Evolutionary conservation across 345 rosid genomes (phyloP).

Genomic region (Eucalyptus curtisii): DNA sequence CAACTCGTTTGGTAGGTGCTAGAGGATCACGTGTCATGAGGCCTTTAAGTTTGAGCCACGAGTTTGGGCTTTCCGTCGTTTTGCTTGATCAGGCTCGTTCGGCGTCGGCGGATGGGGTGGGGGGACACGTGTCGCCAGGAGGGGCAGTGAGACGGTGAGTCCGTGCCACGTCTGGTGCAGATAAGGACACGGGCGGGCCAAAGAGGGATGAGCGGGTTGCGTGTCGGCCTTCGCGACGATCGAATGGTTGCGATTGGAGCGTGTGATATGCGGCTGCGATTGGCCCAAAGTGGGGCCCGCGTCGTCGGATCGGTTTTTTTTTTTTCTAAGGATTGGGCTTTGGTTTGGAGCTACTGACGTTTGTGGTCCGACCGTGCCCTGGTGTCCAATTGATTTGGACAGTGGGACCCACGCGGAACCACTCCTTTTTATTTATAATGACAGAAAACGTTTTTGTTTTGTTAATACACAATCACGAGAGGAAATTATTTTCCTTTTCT

Average conservation of each 20-base stretch:
- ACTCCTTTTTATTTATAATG: neutral
- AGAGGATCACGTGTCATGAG: neutral
- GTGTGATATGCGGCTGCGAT: neutral
- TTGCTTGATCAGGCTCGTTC: neutral
- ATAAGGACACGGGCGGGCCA: neutral
- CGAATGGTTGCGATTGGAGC: neutral
- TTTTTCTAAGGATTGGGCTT: neutral
- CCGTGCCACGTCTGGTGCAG: neutral
- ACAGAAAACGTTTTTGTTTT: neutral
- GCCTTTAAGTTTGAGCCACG: neutral
- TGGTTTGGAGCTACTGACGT: neutral
- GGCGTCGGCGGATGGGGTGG: neutral
- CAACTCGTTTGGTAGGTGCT: neutral
- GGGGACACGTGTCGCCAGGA: neutral
- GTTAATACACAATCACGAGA: neutral
- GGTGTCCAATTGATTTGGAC: neutral
- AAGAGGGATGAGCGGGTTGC: neutral
- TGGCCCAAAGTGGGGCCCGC: neutral
- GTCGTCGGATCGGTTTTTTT: neutral
- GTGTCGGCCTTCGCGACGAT: neutral
- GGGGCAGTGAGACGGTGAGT: neutral
- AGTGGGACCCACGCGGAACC: neutral
- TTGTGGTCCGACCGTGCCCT: neutral
- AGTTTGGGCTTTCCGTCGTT: neutral
- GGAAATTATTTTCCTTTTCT: neutral